Conservation (phyloP, 2,329 filamentous ascomycete species). For the Penicillium oxalicum region DNA sequence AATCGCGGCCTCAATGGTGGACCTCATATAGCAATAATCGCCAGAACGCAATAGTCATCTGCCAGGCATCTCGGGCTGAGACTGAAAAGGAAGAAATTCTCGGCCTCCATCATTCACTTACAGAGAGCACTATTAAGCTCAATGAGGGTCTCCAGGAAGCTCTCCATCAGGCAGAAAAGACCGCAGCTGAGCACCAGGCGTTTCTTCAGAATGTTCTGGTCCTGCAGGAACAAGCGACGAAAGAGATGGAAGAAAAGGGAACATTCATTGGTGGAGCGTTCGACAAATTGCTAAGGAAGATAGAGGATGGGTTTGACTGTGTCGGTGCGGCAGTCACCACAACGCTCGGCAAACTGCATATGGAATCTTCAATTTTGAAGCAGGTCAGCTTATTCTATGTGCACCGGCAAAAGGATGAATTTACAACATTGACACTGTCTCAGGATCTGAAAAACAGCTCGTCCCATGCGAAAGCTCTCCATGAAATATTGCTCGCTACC, state of each 20-base stretch:
- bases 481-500: constrained; percentile 19
- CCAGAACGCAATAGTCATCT: constrained; percentile 57
- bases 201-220: constrained; percentile 30
- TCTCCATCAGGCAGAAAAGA: constrained; percentile 25
- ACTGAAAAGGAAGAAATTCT: constrained; percentile 49
- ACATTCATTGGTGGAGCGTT: constrained; percentile 21
- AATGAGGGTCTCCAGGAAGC: constrained; percentile 31
- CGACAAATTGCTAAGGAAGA: constrained; percentile 19
- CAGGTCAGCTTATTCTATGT: constrained; percentile 14
- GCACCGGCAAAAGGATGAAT: constrained; percentile 2
- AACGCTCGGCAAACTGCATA: constrained; percentile 16
- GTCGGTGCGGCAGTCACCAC: constrained; percentile 18
- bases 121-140: constrained; percentile 33
- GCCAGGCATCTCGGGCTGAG: constrained; percentile 54
- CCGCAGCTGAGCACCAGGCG: constrained; percentile 25
- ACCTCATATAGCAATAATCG: constrained; percentile 59
- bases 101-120: constrained; percentile 34
- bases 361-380: constrained; percentile 14
- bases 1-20: constrained; percentile 54
- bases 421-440: not conserved
- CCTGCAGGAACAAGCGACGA: constrained; percentile 26
- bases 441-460: constrained; percentile 30
- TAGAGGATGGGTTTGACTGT: constrained; percentile 21
- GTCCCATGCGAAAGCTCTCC: constrained; percentile 19
- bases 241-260: constrained; percentile 30